Evolutionary conservation across 2,329 filamentous ascomycete genomes (phyloP).

Genomic region (Penicillium paneum): DNA sequence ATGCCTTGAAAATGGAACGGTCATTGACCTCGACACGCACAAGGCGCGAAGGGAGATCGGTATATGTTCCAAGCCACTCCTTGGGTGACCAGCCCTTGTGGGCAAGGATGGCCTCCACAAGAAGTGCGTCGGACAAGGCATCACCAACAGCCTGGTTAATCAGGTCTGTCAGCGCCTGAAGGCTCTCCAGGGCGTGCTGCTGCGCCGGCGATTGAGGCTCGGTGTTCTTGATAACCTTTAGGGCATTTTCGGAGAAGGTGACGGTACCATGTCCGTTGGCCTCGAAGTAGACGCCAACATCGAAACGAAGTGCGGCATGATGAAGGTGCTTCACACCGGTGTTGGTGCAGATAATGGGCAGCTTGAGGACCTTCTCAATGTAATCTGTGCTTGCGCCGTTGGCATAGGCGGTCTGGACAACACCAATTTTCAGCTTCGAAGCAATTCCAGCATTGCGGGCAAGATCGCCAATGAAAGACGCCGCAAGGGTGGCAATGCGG

Average conservation of each 20-base stretch:
- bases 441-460: slow-evolving; percentile 74
- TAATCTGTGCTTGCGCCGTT: slow-evolving; percentile 94
- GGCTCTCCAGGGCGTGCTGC: slow-evolving; percentile 80
- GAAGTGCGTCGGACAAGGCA: slow-evolving; percentile 89
- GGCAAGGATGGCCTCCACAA: slow-evolving; percentile 92
- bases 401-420: slow-evolving; percentile 96
- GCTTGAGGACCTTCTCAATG: slow-evolving; percentile 78
- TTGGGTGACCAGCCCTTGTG: slow-evolving; percentile 88
- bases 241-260: slow-evolving; percentile 82
- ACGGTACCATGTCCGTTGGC: slow-evolving; percentile 97
- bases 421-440: slow-evolving; percentile 80
- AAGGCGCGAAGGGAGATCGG: slow-evolving; percentile 91
- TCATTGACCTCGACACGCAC: slow-evolving; percentile 86
- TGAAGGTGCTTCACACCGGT: slow-evolving; percentile 98
- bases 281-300: slow-evolving; percentile 97
- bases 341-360: slow-evolving; percentile 88
- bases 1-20: slow-evolving; percentile 85
- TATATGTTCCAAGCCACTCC: slow-evolving; percentile 92
- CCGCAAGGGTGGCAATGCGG: slow-evolving; percentile 90
- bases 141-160: slow-evolving; percentile 99
- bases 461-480: slow-evolving; percentile 89
- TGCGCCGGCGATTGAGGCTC: slow-evolving; percentile 88
- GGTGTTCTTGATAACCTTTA: slow-evolving; percentile 72
- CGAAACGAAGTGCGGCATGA: slow-evolving; percentile 91
- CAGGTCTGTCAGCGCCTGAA: slow-evolving; percentile 78